Evolutionary conservation across 2,329 filamentous ascomycete species (phyloP), one percentile per base, ranked within the genome.

Genomic region (Hymenoscyphus infarciens): DNA sequence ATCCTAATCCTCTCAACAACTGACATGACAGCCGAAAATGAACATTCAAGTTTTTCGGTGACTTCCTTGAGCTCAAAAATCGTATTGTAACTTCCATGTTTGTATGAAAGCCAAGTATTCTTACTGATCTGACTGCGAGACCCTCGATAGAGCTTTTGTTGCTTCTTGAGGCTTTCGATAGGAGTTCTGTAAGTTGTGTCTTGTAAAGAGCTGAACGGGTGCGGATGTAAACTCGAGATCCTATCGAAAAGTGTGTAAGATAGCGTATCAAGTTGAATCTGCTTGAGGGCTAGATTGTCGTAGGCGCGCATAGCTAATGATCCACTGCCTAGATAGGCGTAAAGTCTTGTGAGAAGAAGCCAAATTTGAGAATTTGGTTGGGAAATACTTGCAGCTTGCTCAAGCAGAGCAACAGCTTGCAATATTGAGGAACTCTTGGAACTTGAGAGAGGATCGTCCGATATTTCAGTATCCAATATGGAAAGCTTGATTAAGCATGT

Each of bases 241-340:
- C 77, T 69, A 56, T 77, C 75, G 45, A 77, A 72, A 1, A 77
- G 60, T 27, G 70, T 72, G 57, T 77, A 76, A 6, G 75, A 73
- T 57, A 78, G 61, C 2, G 77, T 78, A 63, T 77, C 75, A 38
- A 74, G 70, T 63, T 78, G 77, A 45, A 78, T 73, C 62, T 77
- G 74, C 60, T 78, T 78, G 57, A 77, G 69, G 52, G 70, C 70
- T 25, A 78, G 67, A 49, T 73, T 71, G 52, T 74, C 68, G 58
- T 76, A 78, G 54, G 73, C 68, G 59, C 73, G 70, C 69, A 76
- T 71, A 22, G 76, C 77, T 27, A 75, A 68, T 7, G 73, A 74
- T 10, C 73, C 72, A 63, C 74, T 74, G 5, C 77, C 77, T 29
- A 78, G 66, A 33, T 73, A 71, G 29, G 70, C 65, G 63, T 77